Evolutionary conservation across 2,329 filamentous ascomycete species (phyloP), one percentile per base, ranked within the genome.

Genomic region (Fusarium sp.): DNA sequence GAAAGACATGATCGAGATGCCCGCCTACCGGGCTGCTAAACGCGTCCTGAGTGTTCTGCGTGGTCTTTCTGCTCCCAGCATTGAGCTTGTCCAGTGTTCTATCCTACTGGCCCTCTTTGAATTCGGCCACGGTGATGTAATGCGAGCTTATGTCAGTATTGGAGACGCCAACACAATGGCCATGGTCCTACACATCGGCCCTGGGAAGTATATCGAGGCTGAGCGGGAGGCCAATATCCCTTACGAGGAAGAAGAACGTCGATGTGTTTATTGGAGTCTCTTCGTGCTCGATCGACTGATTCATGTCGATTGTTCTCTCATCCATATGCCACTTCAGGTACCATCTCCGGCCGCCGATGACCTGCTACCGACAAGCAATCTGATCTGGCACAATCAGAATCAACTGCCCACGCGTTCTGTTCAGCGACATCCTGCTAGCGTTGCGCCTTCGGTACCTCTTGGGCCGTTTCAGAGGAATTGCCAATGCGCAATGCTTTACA

Each of bases 251-350:
- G 78, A 83, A 60, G 79, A 81, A 63, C 75, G 74, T 8, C 75
- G 80, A 43, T 76, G 78, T 40, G 69, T 82, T 29, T 83, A 81
- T 75, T 83, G 81, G 81, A 78, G 76, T 4, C 71, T 82, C 40
- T 79, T 83, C 58, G 80, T 82, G 18, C 72, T 82, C 29, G 81
- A 83, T 58, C 79, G 81, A 35, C 72, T 78, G 35, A 67, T 76
- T 29, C 77, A 78, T 39, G 73, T 76, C 40, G 76, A 79, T 57
- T 73, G 69, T 46, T 66, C 66, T 48, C 72, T 77, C 27, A 72
- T 75, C 37, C 72, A 69, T 66, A 76, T 76, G 42, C 78, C 76
- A 14, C 67, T 73, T 15, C 75, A 80, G 49, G 74, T 81, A 35
- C 75, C 77, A 40, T 75, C 75, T 33, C 80, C 80, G 4, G 74